Percentiles rank a stretch among this genome's conserved stretches.
phyloP scores from a whole-genome alignment of 208 protist species.

The Crithidia bombi region DNA sequence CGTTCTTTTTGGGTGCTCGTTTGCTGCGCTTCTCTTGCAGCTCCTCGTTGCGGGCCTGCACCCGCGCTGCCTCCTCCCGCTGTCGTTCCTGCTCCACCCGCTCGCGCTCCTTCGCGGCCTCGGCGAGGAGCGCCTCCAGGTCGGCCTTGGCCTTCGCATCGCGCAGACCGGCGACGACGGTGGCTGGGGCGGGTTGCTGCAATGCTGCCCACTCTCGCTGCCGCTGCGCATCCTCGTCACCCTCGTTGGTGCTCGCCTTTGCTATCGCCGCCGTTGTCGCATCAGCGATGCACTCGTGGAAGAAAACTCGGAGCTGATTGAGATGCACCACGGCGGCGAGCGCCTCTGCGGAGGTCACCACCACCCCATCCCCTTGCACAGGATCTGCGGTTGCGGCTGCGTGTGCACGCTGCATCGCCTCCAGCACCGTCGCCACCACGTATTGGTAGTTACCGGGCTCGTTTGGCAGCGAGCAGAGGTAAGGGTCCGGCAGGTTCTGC shows the following conservation, averaged over 20 bases:
- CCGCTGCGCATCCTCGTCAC: not conserved
- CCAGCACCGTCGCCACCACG: conserved; percentile 51
- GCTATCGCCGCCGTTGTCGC: conserved; percentile 3
- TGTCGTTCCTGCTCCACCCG: conserved; percentile 38
- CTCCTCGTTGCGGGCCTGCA: conserved; percentile 34
- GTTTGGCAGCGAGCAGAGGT: conserved; percentile 72
- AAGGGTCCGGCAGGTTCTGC: conserved; percentile 71
- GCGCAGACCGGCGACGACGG: conserved; percentile 4
- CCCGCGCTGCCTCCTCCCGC: conserved; percentile 28
- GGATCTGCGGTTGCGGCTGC: not conserved
- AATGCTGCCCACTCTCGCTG: conserved; percentile 14
- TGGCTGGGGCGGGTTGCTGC: conserved; percentile 26
- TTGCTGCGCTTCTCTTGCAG: conserved; percentile 33
- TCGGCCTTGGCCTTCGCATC: conserved; percentile 41
- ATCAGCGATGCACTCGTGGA: conserved; percentile 24
- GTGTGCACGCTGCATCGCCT: conserved; percentile 29
- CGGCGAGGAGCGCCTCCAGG: conserved; percentile 48
- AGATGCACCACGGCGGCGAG: conserved; percentile 36
- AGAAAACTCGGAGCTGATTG: conserved; percentile 60
- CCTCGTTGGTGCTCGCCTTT: not conserved
- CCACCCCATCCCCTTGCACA: not conserved
- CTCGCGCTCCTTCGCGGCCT: conserved; percentile 47
- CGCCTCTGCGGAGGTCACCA: conserved; percentile 9
- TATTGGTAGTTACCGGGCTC: conserved; percentile 78
- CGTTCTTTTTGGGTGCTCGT: conserved; percentile 83